A percentile compares a stretch with the other conserved stretches of the same genome.
Evolutionary conservation across 2,329 filamentous ascomycete species (phyloP).

Genomic region (Diaporthe caulivora): DNA sequence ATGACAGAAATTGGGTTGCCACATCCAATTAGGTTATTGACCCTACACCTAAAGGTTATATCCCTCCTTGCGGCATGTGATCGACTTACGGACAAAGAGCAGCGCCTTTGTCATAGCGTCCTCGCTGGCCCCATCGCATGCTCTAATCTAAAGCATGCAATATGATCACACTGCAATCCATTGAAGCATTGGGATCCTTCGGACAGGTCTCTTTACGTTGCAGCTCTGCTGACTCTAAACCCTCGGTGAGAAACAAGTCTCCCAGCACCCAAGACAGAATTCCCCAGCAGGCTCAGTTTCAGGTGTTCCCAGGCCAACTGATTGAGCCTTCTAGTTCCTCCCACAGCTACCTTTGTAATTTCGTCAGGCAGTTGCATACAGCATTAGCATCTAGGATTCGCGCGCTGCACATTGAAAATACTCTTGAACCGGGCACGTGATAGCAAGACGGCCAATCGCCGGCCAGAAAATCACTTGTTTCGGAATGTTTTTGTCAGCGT

Average conservation of each 20-base stretch:
- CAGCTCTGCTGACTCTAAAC: not conserved
- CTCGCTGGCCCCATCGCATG: not conserved
- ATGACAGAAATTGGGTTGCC: no score
- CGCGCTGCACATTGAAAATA: not conserved
- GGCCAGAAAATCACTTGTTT: no score
- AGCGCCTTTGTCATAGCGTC: not conserved
- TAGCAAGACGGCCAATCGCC: not conserved
- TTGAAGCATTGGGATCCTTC: no score
- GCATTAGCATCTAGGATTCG: no score
- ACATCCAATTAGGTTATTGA: no score
- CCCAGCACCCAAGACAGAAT: not conserved
- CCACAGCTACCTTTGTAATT: not conserved
- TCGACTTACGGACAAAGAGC: not conserved
- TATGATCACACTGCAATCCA: not conserved
- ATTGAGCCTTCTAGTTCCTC: not conserved
- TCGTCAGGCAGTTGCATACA: not conserved
- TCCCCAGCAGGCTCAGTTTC: no score
- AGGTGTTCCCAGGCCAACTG: accelerated
- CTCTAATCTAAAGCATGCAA: not conserved
- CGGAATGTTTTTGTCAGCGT: not conserved
- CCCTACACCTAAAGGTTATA: not conserved
- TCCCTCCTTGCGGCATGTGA: not conserved
- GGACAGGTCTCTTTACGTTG: no score
- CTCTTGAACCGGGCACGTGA: not conserved
- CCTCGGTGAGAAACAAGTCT: not conserved